These are phyloP conservation scores for Neurospora sp. DNA, from an alignment of 495 filamentous ascomycete genomes.

Conservation along the genomic window DNA sequence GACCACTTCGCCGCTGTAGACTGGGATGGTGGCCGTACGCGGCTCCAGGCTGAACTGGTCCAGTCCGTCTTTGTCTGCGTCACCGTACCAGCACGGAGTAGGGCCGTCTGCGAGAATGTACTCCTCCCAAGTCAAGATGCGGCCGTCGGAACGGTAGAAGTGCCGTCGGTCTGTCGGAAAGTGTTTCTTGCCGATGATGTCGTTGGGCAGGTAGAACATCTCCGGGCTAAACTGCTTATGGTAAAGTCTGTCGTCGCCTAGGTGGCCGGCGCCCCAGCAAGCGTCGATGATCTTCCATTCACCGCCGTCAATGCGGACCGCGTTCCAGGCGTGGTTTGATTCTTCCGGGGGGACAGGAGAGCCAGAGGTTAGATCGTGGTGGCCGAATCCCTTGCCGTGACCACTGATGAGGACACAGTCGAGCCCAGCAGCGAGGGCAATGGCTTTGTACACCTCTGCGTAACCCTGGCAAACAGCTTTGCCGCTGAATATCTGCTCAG, in stretches of 20 bases:
- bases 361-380: slow-evolving; percentile 42
- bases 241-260: slow-evolving; percentile 42
- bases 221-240: slow-evolving; percentile 54
- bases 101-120: slow-evolving; percentile 54
- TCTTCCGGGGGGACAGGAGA: slow-evolving; percentile 46
- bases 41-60: slow-evolving; percentile 54
- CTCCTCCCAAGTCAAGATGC: slow-evolving; percentile 59
- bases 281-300: slow-evolving; percentile 87
- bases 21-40: slow-evolving; percentile 42
- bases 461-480: slow-evolving; percentile 89
- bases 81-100: slow-evolving; percentile 41
- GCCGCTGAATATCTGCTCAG: slow-evolving; percentile 57
- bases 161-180: slow-evolving; percentile 58
- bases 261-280: slow-evolving; percentile 85
- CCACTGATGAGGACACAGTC: slow-evolving; percentile 61
- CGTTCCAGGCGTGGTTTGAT: slow-evolving; percentile 80
- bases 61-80: slow-evolving; percentile 50
- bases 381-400: slow-evolving; percentile 82
- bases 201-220: slow-evolving; percentile 71
- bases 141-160: slow-evolving; percentile 53
- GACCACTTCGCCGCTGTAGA: slow-evolving; percentile 37
- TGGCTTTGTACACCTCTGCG: slow-evolving; percentile 65
- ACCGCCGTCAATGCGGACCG: slow-evolving; percentile 70
- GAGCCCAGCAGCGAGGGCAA: slow-evolving; percentile 67
- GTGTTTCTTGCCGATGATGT: slow-evolving; percentile 69